Conservation (phyloP, 192 early-diverging fungal species). For the Phycomyces nitens region DNA sequence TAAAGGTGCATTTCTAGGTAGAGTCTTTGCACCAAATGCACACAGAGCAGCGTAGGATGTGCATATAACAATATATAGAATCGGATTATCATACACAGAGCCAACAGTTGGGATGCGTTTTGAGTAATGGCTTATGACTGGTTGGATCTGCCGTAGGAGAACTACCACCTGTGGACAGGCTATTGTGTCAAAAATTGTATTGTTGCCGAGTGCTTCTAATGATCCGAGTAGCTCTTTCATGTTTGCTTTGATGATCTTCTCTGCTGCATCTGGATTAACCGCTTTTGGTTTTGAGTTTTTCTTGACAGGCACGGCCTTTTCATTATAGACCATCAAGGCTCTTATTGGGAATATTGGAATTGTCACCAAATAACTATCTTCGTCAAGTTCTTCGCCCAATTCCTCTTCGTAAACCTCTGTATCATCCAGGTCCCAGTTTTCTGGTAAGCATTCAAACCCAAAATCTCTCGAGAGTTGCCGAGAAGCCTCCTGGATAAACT, state of each 20-base stretch:
- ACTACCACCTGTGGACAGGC: neutral
- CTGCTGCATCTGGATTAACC: neutral
- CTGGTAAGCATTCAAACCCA: constrained; percentile 13
- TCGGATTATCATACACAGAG: neutral
- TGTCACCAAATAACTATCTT: constrained; percentile 32
- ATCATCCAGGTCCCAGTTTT: constrained; percentile 7
- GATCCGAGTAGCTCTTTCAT: neutral
- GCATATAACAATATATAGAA: neutral
- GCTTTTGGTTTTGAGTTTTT: no score
- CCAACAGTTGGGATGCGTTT: neutral
- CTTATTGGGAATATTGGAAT: constrained; percentile 23
- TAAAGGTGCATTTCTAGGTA: neutral
- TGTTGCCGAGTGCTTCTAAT: neutral
- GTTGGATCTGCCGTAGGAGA: neutral
- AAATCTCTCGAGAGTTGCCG: constrained; percentile 21
- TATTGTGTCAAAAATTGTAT: neutral
- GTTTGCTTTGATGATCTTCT: neutral
- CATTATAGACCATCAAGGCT: neutral
- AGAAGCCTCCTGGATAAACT: constrained; percentile 13
- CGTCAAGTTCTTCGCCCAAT: constrained; percentile 29
- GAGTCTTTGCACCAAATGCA: neutral
- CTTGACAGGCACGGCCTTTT: neutral
- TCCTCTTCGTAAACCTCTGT: constrained; percentile 17
- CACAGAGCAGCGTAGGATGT: neutral
- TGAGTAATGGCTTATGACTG: neutral